Evolutionary conservation across 148 eudicot genomes (phyloP), one percentile per base, ranked within the genome.

Genomic region (Rhododendron ovatum): DNA sequence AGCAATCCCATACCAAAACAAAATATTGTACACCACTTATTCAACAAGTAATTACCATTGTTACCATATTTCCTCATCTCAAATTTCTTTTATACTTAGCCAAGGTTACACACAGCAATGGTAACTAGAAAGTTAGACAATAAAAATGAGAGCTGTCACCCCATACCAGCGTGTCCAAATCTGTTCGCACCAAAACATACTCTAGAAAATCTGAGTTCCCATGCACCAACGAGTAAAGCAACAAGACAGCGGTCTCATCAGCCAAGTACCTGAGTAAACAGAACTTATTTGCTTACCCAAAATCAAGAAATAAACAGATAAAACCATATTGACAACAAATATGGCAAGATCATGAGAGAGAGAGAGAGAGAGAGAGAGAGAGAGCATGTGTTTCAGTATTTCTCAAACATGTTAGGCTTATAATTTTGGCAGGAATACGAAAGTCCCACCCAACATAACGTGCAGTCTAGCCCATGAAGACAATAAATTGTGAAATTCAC

Each of bases 131-230:
- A 59, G 3, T 37, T 18, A 57, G 53, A 24, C 41, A 41, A 78
- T 41, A 83, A 55, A 13, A 48, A 73, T 43, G 20, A 1, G 53
- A 45, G 69, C 11, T 79, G 86, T 83, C 74, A 84, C 50, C 80
- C 81, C 89, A 86, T 96, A 96, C 99, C 99, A 96, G 88, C 74
- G 99, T 96, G 90, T 96, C 99, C 50, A 93, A 87, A 92, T 96
- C 99, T 84, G 99, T 95, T 82, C 99, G 94, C 91, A 96, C 99
- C 90, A 96, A 86, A 89, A 96, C 98, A 90, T 96, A 96, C 88
- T 96, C 99, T 88, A 96, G 89, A 91, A 96, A 96, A 85, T 89
- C 93, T 22, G 98, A 90, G 89, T 96, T 96, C 85, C 96, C 99
- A 86, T 95, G 96, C 91, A 94, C 93, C 89, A 96, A 85, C 35